Evolutionary conservation across 768 basidiomycete species (phyloP), one percentile per base, ranked within the genome.

Genomic region (Mycena vulgaris): DNA sequence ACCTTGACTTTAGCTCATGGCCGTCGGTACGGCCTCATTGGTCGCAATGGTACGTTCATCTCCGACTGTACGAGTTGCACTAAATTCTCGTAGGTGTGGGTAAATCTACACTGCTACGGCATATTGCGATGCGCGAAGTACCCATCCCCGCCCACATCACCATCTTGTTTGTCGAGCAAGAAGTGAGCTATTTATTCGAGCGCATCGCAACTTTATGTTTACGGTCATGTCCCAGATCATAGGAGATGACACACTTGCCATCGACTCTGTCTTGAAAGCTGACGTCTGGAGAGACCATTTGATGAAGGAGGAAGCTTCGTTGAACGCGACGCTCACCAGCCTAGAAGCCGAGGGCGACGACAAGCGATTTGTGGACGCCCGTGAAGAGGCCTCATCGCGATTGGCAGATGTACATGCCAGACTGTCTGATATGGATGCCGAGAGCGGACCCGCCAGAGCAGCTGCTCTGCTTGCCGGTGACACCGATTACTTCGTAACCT

Each of bases 211-310:
- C 25, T 48, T 10, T 56, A 67, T 56, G 67, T 39, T 56, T 66
- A 25, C 61, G 53, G 25, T 27, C 28, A 47, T 56, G 19, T 55
- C 47, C 23, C 63, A 96, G 94, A 93, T 98, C 73, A 79, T 95
- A 63, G 98, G 97, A 35, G 97, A 99, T 79, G 96, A 97, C 73
- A 99, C 96, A 0, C 84, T 85, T 1, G 98, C 98, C 3, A 86
- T 99, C 48, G 94, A 96, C 25, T 96, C 97, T 1, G 98, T 99
- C 25, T 87, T 99, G n/a, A 96, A 97, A 80, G 98, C 98, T n/a
- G 98, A 99, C 78, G 98, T 99, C 35, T 99, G 98, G 96, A 88
- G 97, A 78, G 96, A 97, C 76, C 93, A 95, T 72, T 85, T 98
- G 21, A 81, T 98, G 57, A 93, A 91, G 63, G 96, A 99, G 77